A percentile compares a stretch with the other conserved stretches of the same genome.
Evolutionary conservation across 768 basidiomycete genomes (phyloP).

Genomic region (Termitomyces heimii): DNA sequence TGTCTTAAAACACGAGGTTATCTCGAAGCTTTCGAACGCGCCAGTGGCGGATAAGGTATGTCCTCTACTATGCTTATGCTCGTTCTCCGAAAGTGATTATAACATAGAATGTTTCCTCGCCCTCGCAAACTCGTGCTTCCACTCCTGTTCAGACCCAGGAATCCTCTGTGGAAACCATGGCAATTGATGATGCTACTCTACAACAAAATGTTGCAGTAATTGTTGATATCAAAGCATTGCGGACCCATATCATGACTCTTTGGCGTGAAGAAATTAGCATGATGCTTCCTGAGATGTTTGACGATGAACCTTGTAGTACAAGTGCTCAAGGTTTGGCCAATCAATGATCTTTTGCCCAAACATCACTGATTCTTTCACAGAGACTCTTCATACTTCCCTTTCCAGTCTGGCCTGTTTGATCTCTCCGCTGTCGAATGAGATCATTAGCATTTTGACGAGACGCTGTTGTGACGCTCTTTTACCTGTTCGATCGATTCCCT

Average conservation of each 20-base stretch:
- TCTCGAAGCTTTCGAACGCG: constrained; percentile 23
- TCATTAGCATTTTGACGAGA: constrained; percentile 64
- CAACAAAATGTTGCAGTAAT: constrained; percentile 63
- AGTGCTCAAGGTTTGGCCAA: constrained; percentile 46
- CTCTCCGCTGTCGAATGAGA: constrained; percentile 54
- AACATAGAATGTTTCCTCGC: constrained; percentile 8
- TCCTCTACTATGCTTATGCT: background rate
- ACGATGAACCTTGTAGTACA: constrained; percentile 22
- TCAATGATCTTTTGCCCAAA: background rate
- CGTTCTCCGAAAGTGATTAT: background rate
- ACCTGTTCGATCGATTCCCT: constrained; percentile 82
- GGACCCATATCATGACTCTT: constrained; percentile 43
- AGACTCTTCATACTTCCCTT: constrained; percentile 50
- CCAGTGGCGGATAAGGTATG: constrained; percentile 27
- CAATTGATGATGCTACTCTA: constrained; percentile 59
- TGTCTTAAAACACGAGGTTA: constrained; percentile 37
- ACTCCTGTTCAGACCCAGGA: constrained; percentile 50
- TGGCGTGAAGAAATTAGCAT: constrained; percentile 66
- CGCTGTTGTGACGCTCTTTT: constrained; percentile 84
- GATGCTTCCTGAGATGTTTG: constrained; percentile 47
- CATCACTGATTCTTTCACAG: constrained; percentile 25
- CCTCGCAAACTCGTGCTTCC: constrained; percentile 36
- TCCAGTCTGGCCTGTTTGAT: constrained; percentile 42
- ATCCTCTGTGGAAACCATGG: constrained; percentile 46
- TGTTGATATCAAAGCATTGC: constrained; percentile 59